phyloP scores from a whole-genome alignment of 495 filamentous ascomycete genomes.

The Penicillium paxilli region DNA sequence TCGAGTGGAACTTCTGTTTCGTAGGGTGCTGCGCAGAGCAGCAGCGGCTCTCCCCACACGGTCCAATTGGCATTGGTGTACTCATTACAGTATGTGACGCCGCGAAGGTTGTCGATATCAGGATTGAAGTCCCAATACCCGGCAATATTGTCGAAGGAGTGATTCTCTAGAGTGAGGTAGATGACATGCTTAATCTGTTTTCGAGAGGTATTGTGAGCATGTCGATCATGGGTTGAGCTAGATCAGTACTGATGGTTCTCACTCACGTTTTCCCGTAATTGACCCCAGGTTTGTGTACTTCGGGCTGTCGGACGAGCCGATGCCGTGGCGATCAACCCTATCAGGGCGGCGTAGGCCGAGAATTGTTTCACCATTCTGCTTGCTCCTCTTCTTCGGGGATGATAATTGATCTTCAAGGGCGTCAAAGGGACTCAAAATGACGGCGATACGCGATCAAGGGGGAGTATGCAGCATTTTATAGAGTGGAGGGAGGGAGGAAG shows the following conservation, averaged over 20 bases:
- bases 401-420: not conserved
- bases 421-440: not conserved
- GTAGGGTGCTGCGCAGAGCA: constrained; percentile 40
- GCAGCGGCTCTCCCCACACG: constrained; percentile 38
- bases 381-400: not conserved
- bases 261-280: constrained; percentile 33
- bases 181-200: constrained; percentile 44
- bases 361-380: constrained; percentile 20
- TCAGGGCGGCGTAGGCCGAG: constrained; percentile 9
- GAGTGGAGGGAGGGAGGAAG: too few species aligned
- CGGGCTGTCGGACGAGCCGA: constrained; percentile 18
- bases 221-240: not conserved
- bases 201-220: not conserved
- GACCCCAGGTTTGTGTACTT: constrained; percentile 19
- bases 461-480: constrained; percentile 2
- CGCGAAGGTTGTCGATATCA: constrained; percentile 41
- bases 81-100: constrained; percentile 39
- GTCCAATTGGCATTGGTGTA: constrained; percentile 47
- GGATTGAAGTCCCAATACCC: constrained; percentile 44
- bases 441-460: not conserved
- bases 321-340: constrained; percentile 13
- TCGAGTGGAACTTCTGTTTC: constrained; percentile 40
- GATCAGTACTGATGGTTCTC: not conserved
- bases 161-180: constrained; percentile 48
- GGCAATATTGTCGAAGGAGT: constrained; percentile 48